These are phyloP conservation scores for Emericellopsis terricola DNA, from an alignment of 495 filamentous ascomycete genomes.

Conservation along the genomic window DNA sequence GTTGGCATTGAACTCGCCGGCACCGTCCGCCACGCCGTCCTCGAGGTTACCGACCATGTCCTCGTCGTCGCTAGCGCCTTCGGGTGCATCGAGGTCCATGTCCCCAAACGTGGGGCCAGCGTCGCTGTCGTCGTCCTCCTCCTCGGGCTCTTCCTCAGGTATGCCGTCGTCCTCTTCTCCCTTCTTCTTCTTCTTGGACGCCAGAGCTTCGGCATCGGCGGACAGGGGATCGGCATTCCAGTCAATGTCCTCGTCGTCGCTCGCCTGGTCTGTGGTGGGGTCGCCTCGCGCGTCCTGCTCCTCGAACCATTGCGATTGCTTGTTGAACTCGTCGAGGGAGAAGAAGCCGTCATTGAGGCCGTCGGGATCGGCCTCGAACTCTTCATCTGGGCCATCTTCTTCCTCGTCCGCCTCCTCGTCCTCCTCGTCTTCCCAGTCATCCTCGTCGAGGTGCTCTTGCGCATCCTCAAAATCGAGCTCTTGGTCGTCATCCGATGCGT, in stretches of 20 bases:
- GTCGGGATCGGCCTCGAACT: constrained; percentile 29
- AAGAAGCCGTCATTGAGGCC: constrained; percentile 92
- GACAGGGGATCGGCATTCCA: constrained; percentile 59
- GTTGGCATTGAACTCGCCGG: constrained; percentile 51
- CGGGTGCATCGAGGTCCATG: constrained; percentile 37
- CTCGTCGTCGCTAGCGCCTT: constrained; percentile 35
- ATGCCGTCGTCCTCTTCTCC: constrained; percentile 8
- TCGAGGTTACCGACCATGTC: constrained; percentile 35
- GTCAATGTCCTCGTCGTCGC: constrained; percentile 70
- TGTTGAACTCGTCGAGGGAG: constrained; percentile 95
- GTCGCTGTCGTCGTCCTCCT: constrained; percentile 42
- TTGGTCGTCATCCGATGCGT: constrained; percentile 8
- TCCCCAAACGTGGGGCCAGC: constrained; percentile 65
- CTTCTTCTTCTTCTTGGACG: constrained; percentile 1
- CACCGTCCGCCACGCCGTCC: constrained; percentile 7
- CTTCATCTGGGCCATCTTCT: constrained; percentile 14
- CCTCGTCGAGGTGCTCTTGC: constrained; percentile 1
- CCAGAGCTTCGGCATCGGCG: not conserved
- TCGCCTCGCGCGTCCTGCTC: constrained; percentile 54
- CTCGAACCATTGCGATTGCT: constrained; percentile 71
- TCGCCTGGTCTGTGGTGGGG: constrained; percentile 36
- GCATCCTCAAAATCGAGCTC: constrained; percentile 8
- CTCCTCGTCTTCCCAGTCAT: constrained; percentile 6
- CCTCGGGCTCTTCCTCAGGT: constrained; percentile 3
- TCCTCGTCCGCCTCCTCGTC: constrained; percentile 18